Conservation (phyloP, 805 yeast genomes). For the Zygotorulaspora chibaensis region DNA sequence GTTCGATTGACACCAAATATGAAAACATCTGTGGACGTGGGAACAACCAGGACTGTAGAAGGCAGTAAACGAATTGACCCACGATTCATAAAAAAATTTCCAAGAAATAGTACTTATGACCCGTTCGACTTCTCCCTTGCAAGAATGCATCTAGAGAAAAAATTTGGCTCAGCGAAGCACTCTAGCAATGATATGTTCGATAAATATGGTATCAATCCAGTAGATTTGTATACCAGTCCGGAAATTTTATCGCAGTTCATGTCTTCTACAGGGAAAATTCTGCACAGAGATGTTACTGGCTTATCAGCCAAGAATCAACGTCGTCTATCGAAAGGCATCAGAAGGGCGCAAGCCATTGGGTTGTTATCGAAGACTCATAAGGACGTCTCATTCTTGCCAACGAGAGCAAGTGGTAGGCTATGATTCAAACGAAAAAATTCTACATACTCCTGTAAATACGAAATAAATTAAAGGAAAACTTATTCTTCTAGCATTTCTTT, state of each 20-base stretch:
- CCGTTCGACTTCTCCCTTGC: slow-evolving; percentile 76
- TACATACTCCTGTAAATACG: slow-evolving; percentile 10
- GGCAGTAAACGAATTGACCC: slow-evolving; percentile 33
- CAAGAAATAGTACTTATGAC: slow-evolving; percentile 56
- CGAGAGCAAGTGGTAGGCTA: slow-evolving; percentile 17
- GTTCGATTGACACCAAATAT: slow-evolving; percentile 7
- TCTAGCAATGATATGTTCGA: slow-evolving; percentile 39
- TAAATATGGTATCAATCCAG: slow-evolving; percentile 56
- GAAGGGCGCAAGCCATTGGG: slow-evolving; percentile 78
- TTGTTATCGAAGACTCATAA: slow-evolving; percentile 70
- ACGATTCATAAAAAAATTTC: slow-evolving; percentile 44
- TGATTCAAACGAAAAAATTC: slow-evolving; percentile 3
- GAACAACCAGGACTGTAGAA: slow-evolving; percentile 7
- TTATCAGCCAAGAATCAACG: slow-evolving; percentile 63
- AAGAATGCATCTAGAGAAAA: slow-evolving; percentile 48
- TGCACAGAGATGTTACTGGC: slow-evolving; percentile 69
- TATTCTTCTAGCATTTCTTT: slow-evolving; percentile 11
- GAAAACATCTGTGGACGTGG: slow-evolving; percentile 12
- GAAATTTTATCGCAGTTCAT: slow-evolving; percentile 60
- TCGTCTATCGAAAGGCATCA: slow-evolving; percentile 67
- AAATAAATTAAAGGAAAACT: slow-evolving; percentile 2
- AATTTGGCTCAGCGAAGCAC: slow-evolving; percentile 25
- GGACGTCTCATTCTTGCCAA: slow-evolving; percentile 46
- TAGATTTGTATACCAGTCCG: slow-evolving; percentile 69
- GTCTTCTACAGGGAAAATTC: slow-evolving; percentile 68